These are phyloP conservation scores for Achlya hypogyna DNA, from an alignment of 352 stramenopile genomes.

Conservation along the genomic window DNA sequence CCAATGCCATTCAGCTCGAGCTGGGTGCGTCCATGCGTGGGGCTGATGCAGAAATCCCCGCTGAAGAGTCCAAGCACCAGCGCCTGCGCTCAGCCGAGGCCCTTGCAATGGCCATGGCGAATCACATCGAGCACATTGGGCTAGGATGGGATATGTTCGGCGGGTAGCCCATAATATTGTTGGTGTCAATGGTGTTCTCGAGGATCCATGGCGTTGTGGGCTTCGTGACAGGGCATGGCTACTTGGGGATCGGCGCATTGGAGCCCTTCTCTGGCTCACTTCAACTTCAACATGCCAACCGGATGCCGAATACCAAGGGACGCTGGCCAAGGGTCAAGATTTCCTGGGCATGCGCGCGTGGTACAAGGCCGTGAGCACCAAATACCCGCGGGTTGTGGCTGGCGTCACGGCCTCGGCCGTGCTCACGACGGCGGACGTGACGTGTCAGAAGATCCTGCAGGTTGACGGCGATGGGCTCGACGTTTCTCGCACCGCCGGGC, in stretches of 20 bases:
- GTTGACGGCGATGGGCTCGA: not conserved
- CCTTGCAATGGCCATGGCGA: not conserved
- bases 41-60: constrained; percentile 18
- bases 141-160: not conserved
- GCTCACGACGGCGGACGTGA: constrained; percentile 9
- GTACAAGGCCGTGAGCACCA: constrained; percentile 19
- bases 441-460: constrained; percentile 12
- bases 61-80: not conserved
- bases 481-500: constrained; percentile 8
- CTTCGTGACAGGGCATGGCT: too few species aligned
- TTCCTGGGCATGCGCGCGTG: not conserved
- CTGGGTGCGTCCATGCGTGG: constrained; percentile 8
- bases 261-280: not conserved
- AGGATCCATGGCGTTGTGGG: too few species aligned
- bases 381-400: constrained; percentile 12
- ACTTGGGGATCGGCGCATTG: not conserved
- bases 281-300: not conserved
- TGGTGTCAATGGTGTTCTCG: too few species aligned
- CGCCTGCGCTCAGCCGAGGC: constrained; percentile 1
- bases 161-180: too few species aligned
- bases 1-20: constrained; percentile 16
- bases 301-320: not conserved
- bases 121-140: not conserved
- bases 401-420: not conserved
- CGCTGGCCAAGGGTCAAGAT: not conserved